A percentile compares a stretch with the other conserved stretches of the same genome.
Evolutionary conservation across 1,284 basidiomycete genomes (phyloP).

Genomic region (Fistulina hepatica): DNA sequence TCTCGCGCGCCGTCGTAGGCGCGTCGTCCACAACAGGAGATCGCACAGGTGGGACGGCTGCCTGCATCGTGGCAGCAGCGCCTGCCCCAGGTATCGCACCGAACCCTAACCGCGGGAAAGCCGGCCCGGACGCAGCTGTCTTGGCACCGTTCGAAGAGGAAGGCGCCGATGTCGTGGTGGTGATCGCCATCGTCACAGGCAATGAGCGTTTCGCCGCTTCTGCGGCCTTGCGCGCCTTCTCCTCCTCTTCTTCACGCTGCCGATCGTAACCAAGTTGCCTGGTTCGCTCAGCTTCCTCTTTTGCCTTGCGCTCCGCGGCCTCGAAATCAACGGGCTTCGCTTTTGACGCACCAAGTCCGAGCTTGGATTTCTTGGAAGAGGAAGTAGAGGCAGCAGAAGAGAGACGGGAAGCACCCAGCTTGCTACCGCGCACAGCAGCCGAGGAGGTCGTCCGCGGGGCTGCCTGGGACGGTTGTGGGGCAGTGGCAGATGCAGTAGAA

Average conservation of each 20-base stretch:
- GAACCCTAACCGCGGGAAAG: conserved; percentile 81
- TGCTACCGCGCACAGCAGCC: conserved; percentile 25
- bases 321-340: conserved; percentile 80
- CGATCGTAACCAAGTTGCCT: conserved; percentile 86
- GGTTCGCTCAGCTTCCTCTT: conserved; percentile 82
- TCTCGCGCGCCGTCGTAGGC: conserved; percentile 76
- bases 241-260: conserved; percentile 63
- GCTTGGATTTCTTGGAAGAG: conserved; percentile 52
- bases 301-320: conserved; percentile 79
- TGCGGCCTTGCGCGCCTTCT: conserved; percentile 46
- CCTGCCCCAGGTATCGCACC: conserved; percentile 64
- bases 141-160: conserved; percentile 18
- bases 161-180: conserved; percentile 19
- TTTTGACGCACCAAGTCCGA: conserved; percentile 83
- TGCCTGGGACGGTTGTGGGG: conserved; percentile 61
- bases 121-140: conserved; percentile 28
- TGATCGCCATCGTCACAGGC: conserved; percentile 31
- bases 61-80: conserved; percentile 34
- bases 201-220: conserved; percentile 33
- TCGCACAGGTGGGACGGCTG: conserved; percentile 28
- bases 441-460: conserved; percentile 38
- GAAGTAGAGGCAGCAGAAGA: conserved; percentile 26
- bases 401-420: conserved; percentile 44
- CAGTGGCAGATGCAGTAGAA: too few species aligned
- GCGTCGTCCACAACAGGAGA: conserved; percentile 44